Base-by-base conservation (phyloP, 306 rosid species). In the Canavalia gladiata region DNA sequence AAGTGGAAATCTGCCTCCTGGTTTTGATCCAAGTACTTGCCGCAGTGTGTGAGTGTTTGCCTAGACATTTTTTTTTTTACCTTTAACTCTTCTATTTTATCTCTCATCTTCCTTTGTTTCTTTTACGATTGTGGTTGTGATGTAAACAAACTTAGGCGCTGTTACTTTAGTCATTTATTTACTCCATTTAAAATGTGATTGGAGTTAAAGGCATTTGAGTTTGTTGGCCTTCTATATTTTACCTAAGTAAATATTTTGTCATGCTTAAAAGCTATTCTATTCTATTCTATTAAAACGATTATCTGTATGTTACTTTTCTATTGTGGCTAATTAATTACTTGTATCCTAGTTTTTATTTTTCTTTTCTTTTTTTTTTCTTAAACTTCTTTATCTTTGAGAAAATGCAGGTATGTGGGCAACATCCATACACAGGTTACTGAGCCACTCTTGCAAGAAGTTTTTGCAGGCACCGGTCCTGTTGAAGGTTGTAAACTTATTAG, bases 21-120 rank as follows among this genome's bases (percentile, higher is more conserved):
- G 99, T 88, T 95, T 95, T 90, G 99, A 95, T 93, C 99, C 99
- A 82, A 95, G 99, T 82, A 90, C 97, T 86, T 95, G 99, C 97
- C 99, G 99, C 94, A 93, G 99, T 90, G 99, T 95, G 99, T 95
- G 94, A 95, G 99, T 95, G 91, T 86, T 84, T 93, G 92, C 72
- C 85, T 83, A 77, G 94, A 82, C 83, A 52, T 66, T 87, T 87
- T 18, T 18, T 18, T 49, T 85, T 39, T 28, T 65, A 4, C 39
- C 45, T 43, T 77, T 77, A 43, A 62, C 10, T 33, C 78, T 80
- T 68, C 39, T 57, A 57, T 68, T 78, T 55, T 55, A 31, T 46
- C 3, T 51, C 47, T 51, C 49, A 1, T 18, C 54, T 42, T 68
- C 55, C 29, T 31, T 34, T 75, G 51, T n/a, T 72, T 82, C 75